Conservation (phyloP, 306 rosid genomes). For the Vachellia pachyceras region DNA sequence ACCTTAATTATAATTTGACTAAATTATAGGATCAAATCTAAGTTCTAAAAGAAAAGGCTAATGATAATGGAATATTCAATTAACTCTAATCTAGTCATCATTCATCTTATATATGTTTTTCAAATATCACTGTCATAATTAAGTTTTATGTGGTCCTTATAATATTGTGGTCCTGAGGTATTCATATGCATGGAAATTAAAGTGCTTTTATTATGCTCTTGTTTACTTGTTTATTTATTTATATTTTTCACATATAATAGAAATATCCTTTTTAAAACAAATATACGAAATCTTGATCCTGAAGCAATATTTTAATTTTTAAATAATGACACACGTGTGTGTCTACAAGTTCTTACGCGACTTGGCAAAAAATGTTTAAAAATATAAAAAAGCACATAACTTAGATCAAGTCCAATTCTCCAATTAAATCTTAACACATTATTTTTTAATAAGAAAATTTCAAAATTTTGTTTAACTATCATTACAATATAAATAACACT, state of each 20-base stretch:
- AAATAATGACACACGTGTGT: background rate
- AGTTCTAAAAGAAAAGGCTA: background rate
- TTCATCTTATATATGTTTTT: background rate
- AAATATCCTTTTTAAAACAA: background rate
- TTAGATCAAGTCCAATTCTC: no score
- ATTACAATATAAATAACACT: no score
- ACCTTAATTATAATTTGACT: background rate
- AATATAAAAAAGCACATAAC: no score
- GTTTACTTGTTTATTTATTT: background rate
- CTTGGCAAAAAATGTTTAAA: background rate
- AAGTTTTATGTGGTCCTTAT: conserved; percentile 34
- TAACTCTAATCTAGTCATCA: background rate
- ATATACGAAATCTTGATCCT: background rate
- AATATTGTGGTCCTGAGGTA: background rate
- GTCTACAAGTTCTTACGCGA: background rate
- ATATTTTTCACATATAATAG: background rate
- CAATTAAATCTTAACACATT: no score
- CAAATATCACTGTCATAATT: conserved; percentile 8
- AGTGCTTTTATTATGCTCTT: background rate
- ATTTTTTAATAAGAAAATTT: no score
- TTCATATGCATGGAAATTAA: conserved; percentile 3
- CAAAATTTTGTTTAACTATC: no score
- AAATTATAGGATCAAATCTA: background rate
- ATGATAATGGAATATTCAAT: conserved; percentile 9
- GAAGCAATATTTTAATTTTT: background rate